Percentiles rank a stretch among this genome's conserved stretches.
Evolutionary conservation across 1,284 basidiomycete genomes (phyloP).

Genomic region (Thelephora terrestris): DNA sequence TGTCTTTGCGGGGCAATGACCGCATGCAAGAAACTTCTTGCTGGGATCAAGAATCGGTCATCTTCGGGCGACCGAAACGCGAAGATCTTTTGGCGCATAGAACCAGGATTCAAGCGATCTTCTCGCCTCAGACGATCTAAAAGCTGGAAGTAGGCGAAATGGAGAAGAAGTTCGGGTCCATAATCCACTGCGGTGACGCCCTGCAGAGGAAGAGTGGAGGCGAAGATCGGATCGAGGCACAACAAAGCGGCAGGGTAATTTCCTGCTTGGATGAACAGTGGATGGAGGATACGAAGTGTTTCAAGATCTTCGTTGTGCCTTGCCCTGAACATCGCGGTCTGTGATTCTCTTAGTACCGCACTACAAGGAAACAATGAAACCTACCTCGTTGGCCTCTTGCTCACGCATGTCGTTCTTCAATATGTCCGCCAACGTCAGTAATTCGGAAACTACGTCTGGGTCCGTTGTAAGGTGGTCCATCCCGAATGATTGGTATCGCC

Average conservation of each 20-base stretch:
- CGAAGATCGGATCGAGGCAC: constrained; percentile 33
- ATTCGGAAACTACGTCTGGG: no score
- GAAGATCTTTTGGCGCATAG: background rate
- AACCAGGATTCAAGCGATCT: background rate
- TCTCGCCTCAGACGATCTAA: background rate
- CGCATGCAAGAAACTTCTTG: background rate
- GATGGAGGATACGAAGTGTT: constrained; percentile 20
- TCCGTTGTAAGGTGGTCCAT: constrained; percentile 9
- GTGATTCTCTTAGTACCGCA: background rate
- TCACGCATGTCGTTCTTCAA: background rate
- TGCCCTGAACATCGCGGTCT: constrained; percentile 31
- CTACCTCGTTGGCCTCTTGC: constrained; percentile 13
- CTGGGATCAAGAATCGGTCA: background rate
- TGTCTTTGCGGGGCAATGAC: no score
- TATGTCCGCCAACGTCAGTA: no score
- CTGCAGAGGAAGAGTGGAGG: constrained; percentile 12
- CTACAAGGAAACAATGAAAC: no score
- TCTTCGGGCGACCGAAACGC: background rate
- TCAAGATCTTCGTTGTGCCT: constrained; percentile 19
- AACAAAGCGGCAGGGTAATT: constrained; percentile 28
- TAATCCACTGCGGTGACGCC: constrained; percentile 23
- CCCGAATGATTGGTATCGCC: constrained; percentile 20
- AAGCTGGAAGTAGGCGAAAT: background rate
- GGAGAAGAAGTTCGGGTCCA: constrained; percentile 29
- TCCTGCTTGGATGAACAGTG: constrained; percentile 14